These are phyloP conservation scores for Aspergillus fischeri DNA, from an alignment of 2,329 filamentous ascomycete genomes.

Conservation along the genomic window DNA sequence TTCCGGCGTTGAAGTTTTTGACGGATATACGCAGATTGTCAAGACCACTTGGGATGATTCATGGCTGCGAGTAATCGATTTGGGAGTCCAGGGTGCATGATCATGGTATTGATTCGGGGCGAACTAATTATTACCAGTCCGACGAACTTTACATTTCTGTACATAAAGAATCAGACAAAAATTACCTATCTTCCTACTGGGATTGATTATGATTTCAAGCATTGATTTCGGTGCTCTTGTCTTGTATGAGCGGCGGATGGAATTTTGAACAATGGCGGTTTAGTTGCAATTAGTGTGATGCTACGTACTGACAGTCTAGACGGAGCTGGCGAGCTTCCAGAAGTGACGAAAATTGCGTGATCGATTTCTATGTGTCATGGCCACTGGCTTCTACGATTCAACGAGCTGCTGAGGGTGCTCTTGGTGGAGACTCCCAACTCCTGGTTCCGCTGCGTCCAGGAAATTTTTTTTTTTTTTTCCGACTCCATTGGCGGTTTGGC, in stretches of 20 bases:
- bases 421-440: neutral
- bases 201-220: neutral
- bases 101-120: constrained; percentile 8
- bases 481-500: neutral
- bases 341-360: constrained; percentile 22
- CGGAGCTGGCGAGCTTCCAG: neutral
- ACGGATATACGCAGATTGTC: constrained; percentile 20
- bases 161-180: constrained; percentile 20
- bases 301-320: neutral
- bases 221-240: neutral
- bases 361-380: constrained; percentile 26
- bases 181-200: constrained; percentile 2
- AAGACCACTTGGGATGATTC: constrained; percentile 13
- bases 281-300: neutral
- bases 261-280: neutral
- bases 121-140: constrained; percentile 13
- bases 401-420: neutral
- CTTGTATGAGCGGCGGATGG: too few relatives aligned
- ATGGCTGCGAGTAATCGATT: constrained; percentile 10
- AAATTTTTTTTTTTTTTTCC: neutral
- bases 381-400: neutral
- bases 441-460: neutral
- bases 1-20: constrained; percentile 12
- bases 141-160: constrained; percentile 18
- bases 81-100: constrained; percentile 18